Evolutionary conservation across 306 rosid genomes (phyloP), one percentile per base, ranked within the genome.

Genomic region (Spatholobus suberectus): DNA sequence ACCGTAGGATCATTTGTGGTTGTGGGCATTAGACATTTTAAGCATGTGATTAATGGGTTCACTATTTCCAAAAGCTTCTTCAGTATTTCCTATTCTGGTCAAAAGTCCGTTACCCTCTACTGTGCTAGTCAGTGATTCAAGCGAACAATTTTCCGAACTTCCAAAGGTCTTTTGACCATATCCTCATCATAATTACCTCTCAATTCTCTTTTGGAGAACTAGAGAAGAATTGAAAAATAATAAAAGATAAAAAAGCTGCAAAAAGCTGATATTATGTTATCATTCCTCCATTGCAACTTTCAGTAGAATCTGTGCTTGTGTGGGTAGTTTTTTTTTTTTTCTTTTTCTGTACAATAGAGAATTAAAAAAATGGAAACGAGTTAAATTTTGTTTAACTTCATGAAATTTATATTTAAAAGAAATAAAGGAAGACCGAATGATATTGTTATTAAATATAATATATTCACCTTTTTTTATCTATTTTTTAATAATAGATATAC

Each of bases 61-160:
- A 61, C 62, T 49, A 58, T 82, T 89, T 79, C 85, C 81, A 78
- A 80, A 82, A 58, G 44, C 13, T 14, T 75, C 12, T 59, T 17
- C 41, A n/a, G 61, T 24, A 14, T n/a, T 61, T 32, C 46, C 57
- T 51, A 68, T 83, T 71, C 47, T 62, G 87, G 90, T 88, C 92
- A 88, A 88, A 86, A 37, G 82, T 62, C 65, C 47, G 87, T 86
- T 76, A 73, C 58, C 29, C 63, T 79, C 52, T 7, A 82, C 83
- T 72, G 86, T 81, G 74, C 29, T 78, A 21, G 80, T 87, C 84
- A 77, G 86, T 68, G 84, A 77, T 72, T 74, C 35, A 76, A 32
- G 34, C 18, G 54, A 73, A 81, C 83, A 40, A 46, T 78, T 67
- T 77, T 82, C 52, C 49, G 5, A 65, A 78, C 69, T 87, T 76